These are phyloP conservation scores for Diutina catenulata DNA, from an alignment of 1,139 yeast genomes.

Conservation along the genomic window DNA sequence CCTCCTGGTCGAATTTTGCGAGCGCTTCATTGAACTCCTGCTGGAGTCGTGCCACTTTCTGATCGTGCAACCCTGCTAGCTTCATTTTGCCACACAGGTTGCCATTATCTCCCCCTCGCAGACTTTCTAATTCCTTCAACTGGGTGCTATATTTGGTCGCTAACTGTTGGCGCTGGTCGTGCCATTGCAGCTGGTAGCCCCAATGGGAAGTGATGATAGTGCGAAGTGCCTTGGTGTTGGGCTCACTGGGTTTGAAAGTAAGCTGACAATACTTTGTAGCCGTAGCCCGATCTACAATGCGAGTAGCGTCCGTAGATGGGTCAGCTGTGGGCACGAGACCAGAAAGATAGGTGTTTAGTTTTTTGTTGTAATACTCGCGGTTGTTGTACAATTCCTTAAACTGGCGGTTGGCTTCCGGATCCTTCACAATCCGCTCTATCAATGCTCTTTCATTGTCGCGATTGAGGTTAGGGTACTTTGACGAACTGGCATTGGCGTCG, in stretches of 20 bases:
- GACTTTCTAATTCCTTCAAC: neutral
- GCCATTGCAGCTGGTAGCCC: conserved; percentile 12
- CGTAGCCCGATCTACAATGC: conserved; percentile 6
- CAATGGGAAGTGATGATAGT: conserved; percentile 11
- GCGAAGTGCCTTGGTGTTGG: conserved; percentile 6
- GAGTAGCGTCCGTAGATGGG: too few relatives aligned
- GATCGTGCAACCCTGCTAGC: neutral
- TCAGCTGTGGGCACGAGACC: too few relatives aligned
- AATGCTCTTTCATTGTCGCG: neutral
- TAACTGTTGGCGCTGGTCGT: conserved; percentile 10
- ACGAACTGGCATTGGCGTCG: too few relatives aligned
- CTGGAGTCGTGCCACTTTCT: neutral
- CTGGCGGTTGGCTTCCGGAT: conserved; percentile 5
- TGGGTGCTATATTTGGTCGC: conserved; percentile 6
- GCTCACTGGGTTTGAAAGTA: conserved; percentile 4
- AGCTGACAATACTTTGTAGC: neutral
- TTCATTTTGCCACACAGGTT: conserved; percentile 5
- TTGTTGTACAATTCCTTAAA: conserved; percentile 12
- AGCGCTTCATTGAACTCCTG: conserved; percentile 9
- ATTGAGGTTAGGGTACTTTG: neutral
- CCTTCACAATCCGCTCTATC: neutral
- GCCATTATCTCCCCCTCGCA: neutral
- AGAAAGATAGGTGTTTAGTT: too few relatives aligned
- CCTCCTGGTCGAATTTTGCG: conserved; percentile 12
- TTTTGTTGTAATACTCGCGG: conserved; percentile 13